Evolutionary conservation across 257 asterid species (phyloP).

Genomic region (Ajuga chamaepitys): DNA sequence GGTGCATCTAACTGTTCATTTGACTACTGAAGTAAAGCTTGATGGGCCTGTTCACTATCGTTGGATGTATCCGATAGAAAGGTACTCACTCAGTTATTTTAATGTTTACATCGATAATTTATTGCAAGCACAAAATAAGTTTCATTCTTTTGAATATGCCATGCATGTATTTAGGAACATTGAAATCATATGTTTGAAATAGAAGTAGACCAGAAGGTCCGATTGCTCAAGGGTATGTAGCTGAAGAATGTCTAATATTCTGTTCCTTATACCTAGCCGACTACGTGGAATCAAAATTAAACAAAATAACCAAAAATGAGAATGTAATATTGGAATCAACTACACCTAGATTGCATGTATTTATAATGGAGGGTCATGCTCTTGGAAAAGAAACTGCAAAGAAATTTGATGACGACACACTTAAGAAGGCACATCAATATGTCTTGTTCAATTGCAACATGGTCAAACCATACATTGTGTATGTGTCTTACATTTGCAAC

Average conservation of each 20-base stretch:
- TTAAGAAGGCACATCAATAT: too few species aligned
- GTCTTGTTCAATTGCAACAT: too few species aligned
- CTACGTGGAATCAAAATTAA: background rate
- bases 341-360: background rate
- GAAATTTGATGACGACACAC: too few species aligned
- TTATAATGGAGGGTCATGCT: background rate
- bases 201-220: too few species aligned
- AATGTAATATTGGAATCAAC: too few species aligned
- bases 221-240: background rate
- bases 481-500: background rate
- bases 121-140: too few species aligned
- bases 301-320: background rate
- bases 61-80: conserved; percentile 4
- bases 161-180: background rate
- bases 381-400: too few species aligned
- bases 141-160: background rate
- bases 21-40: too few species aligned
- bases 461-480: background rate
- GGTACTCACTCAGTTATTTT: background rate
- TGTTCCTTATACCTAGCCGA: conserved; percentile 2
- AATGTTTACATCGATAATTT: background rate
- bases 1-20: too few species aligned
- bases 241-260: background rate
- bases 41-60: too few species aligned
- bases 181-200: background rate